Conservation (phyloP, 352 stramenopile species). For the Aphanomyces cochlioides region DNA sequence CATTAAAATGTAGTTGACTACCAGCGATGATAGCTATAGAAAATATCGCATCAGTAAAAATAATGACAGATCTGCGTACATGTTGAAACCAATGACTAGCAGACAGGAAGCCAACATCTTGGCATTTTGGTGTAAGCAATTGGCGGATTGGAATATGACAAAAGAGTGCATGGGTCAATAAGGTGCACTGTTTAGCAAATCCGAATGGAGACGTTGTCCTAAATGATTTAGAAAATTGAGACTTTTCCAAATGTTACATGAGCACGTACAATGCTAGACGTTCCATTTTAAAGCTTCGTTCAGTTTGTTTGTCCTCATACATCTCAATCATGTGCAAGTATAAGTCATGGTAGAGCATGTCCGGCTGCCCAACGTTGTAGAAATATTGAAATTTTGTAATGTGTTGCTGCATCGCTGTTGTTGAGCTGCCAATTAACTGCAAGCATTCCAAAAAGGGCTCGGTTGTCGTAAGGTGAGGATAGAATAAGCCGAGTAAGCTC, state of each 20-base stretch:
- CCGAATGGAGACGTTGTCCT: slow-evolving; percentile 42
- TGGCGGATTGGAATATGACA: slow-evolving; percentile 64
- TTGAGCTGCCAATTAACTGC: not conserved
- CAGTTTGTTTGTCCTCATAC: slow-evolving; percentile 1
- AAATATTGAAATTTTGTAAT: not conserved
- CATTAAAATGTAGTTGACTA: slow-evolving; percentile 74
- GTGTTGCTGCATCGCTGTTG: not conserved
- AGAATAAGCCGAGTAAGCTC: slow-evolving; percentile 7
- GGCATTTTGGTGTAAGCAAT: not conserved
- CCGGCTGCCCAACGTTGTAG: not conserved
- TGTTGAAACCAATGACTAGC: slow-evolving; percentile 83
- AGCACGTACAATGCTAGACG: slow-evolving; percentile 13
- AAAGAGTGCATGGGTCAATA: slow-evolving; percentile 78
- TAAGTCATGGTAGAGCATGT: slow-evolving; percentile 22
- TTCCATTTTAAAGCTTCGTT: not conserved
- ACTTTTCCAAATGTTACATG: no score
- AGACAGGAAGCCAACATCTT: slow-evolving; percentile 55
- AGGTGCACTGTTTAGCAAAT: slow-evolving; percentile 71
- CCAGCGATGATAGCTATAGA: slow-evolving; percentile 67
- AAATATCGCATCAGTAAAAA: slow-evolving; percentile 4
- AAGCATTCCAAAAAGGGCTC: slow-evolving; percentile 10
- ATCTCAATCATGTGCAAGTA: slow-evolving; percentile 27
- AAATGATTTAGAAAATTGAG: not conserved
- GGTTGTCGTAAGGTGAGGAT: not conserved
- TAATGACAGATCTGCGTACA: slow-evolving; percentile 39